Percentiles rank a stretch among this genome's conserved stretches.
Evolutionary conservation across 2,329 filamentous ascomycete species (phyloP).

Genomic region (Cladosporium austrohemisphaericum): DNA sequence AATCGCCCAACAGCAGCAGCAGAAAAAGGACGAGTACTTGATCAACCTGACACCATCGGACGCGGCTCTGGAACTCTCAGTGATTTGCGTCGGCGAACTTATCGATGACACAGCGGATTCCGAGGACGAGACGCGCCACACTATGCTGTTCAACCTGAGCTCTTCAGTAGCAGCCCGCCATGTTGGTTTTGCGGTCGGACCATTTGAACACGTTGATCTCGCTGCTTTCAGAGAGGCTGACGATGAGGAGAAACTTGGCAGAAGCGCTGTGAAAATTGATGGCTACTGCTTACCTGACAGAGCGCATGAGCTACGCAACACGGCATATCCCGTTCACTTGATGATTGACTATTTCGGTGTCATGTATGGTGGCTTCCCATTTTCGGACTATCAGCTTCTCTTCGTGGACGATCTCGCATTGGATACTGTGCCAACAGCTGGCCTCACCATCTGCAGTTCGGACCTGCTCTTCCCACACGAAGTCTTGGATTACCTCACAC

Average conservation of each 20-base stretch:
- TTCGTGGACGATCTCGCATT: constrained; percentile 86
- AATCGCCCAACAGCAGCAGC: constrained; percentile 10
- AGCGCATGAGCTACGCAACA: constrained; percentile 77
- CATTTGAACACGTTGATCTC: constrained; percentile 89
- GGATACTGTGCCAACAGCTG: constrained; percentile 74
- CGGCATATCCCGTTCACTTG: constrained; percentile 76
- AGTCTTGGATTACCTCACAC: constrained; percentile 79
- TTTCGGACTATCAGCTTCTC: constrained; percentile 84
- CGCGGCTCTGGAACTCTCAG: constrained; percentile 79
- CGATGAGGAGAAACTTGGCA: constrained; percentile 84
- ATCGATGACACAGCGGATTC: constrained; percentile 76
- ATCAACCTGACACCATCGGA: constrained; percentile 66
- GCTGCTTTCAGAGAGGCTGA: constrained; percentile 79
- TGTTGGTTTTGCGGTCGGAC: constrained; percentile 88
- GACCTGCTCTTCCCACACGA: constrained; percentile 79
- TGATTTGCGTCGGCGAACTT: constrained; percentile 85
- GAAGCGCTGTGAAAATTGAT: constrained; percentile 82
- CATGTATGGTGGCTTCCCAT: constrained; percentile 86
- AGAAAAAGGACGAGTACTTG: constrained; percentile 35
- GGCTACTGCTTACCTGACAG: constrained; percentile 87
- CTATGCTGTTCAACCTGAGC: constrained; percentile 75
- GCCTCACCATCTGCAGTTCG: constrained; percentile 81
- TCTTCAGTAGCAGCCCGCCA: constrained; percentile 79
- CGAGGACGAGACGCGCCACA: constrained; percentile 76
- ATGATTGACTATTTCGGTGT: constrained; percentile 90